Conservation (phyloP, 169 alveolate genomes). For the Plasmodium ovale region DNA sequence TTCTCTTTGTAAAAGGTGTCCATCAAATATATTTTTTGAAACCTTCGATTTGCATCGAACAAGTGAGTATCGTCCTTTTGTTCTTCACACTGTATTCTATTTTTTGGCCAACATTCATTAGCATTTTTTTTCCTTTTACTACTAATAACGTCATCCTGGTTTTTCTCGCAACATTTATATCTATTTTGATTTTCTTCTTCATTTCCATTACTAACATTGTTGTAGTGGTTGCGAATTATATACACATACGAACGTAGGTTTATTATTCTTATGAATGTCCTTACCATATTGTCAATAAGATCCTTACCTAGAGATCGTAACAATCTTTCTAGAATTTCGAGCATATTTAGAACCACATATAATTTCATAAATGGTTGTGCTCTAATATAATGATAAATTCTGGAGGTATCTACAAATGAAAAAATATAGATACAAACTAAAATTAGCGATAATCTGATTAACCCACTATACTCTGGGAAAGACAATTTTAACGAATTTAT, state of each 20-base stretch:
- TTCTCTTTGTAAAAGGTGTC: background rate
- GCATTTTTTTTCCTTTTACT: background rate
- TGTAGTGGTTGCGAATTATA: constrained; percentile 26
- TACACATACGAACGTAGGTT: constrained; percentile 55
- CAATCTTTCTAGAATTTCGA: constrained; percentile 90
- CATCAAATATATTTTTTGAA: background rate
- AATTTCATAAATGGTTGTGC: constrained; percentile 92
- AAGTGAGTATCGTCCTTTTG: background rate
- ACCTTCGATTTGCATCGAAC: background rate
- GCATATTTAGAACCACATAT: constrained; percentile 92
- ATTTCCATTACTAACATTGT: background rate
- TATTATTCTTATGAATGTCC: constrained; percentile 76
- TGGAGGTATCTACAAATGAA: constrained; percentile 88
- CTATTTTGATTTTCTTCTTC: background rate
- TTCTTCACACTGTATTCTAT: background rate
- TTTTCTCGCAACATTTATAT: too few relatives aligned
- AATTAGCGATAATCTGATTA: constrained; percentile 84
- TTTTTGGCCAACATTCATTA: background rate
- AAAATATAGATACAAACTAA: constrained; percentile 84
- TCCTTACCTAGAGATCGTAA: constrained; percentile 92
- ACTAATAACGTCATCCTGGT: background rate
- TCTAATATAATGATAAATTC: constrained; percentile 90
- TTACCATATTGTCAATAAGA: constrained; percentile 85
- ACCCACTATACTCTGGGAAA: constrained; percentile 82
- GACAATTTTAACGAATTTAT: constrained; percentile 65